A percentile compares a stretch with the other conserved stretches of the same genome.
Conservation (phyloP, 371 early-diverging fungal species). For the Mortierella sp. region DNA sequence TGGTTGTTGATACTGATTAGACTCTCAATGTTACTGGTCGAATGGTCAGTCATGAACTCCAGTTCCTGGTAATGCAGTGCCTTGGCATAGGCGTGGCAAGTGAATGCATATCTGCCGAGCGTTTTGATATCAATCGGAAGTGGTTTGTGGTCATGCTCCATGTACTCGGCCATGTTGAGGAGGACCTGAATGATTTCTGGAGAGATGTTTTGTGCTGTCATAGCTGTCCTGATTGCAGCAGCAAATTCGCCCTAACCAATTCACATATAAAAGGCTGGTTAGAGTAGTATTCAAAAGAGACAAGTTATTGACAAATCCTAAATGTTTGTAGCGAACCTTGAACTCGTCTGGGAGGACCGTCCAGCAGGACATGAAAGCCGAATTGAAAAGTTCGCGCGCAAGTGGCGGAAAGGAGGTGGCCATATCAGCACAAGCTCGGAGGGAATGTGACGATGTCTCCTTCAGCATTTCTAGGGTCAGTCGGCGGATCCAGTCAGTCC, state of each 20-base stretch:
- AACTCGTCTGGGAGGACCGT: constrained; percentile 90
- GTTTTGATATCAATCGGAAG: constrained; percentile 94
- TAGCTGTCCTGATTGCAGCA: constrained; percentile 85
- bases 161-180: constrained; percentile 96
- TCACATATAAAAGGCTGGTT: neutral
- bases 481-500: constrained; percentile 96
- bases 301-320: neutral
- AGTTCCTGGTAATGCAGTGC: constrained; percentile 97
- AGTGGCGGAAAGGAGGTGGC: constrained; percentile 89
- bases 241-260: constrained; percentile 83
- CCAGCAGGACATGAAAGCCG: constrained; percentile 99
- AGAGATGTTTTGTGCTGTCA: constrained; percentile 89
- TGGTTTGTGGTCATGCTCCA: constrained; percentile 98
- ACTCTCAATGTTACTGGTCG: constrained; percentile 89
- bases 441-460: constrained; percentile 96
- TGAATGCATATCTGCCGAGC: constrained; percentile 90
- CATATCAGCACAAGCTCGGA: constrained; percentile 91
- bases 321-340: constrained; percentile 63
- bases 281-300: neutral
- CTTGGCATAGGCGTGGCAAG: constrained; percentile 97
- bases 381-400: constrained; percentile 95
- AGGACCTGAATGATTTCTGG: constrained; percentile 94
- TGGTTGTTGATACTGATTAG: constrained; percentile 96
- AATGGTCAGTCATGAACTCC: constrained; percentile 90
- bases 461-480: constrained; percentile 93